Evolutionary conservation across 2,329 filamentous ascomycete species (phyloP).

Genomic region (Alternaria dauci): DNA sequence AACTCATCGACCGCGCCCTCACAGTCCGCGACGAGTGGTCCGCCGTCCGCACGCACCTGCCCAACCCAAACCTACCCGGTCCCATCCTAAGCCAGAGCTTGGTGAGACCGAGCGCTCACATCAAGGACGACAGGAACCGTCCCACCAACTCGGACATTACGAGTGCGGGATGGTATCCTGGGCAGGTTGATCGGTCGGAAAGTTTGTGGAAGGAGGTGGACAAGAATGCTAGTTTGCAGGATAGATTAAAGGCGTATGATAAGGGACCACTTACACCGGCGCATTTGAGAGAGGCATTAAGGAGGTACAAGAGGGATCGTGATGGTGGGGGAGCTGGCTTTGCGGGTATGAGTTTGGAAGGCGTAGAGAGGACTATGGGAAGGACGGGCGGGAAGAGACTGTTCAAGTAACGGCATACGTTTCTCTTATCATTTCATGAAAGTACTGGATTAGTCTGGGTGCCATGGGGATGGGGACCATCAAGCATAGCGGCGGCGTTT

Average conservation of each 20-base stretch:
- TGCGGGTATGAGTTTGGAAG: constrained; percentile 59
- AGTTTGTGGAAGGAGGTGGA: constrained; percentile 41
- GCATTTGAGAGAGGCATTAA: constrained; percentile 76
- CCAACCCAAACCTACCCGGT: constrained; percentile 40
- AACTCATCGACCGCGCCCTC: constrained; percentile 76
- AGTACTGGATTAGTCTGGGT: background rate
- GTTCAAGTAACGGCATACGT: constrained; percentile 48
- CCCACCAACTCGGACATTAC: constrained; percentile 42
- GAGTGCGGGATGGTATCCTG: constrained; percentile 34
- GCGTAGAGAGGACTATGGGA: constrained; percentile 55
- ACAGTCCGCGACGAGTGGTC: constrained; percentile 77
- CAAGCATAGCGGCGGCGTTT: constrained; percentile 25
- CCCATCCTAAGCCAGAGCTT: constrained; percentile 39
- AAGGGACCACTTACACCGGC: constrained; percentile 73
- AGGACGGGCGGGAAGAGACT: constrained; percentile 57
- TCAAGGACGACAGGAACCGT: constrained; percentile 37
- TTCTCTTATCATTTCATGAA: background rate
- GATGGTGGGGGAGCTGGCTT: constrained; percentile 68
- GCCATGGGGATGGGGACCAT: background rate
- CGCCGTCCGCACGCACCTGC: constrained; percentile 52
- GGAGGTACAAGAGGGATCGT: constrained; percentile 69
- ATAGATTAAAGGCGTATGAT: constrained; percentile 46
- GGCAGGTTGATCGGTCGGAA: constrained; percentile 34
- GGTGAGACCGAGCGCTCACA: constrained; percentile 41
- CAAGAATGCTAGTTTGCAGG: constrained; percentile 34